Conservation (phyloP, 331 rosid species). For the Rosa hybrid region DNA sequence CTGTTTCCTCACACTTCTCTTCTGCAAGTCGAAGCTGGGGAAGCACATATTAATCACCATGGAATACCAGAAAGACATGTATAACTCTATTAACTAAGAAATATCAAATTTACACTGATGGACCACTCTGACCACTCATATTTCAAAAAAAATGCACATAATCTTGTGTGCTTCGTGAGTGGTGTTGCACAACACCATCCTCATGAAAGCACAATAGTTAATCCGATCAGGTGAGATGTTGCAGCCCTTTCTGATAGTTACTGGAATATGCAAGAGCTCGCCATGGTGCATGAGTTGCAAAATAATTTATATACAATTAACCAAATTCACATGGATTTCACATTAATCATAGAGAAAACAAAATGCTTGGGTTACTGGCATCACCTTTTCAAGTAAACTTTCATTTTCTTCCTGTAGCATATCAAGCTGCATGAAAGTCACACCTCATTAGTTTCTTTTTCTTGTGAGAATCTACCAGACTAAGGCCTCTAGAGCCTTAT, state of each 20-base stretch:
- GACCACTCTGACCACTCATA: not conserved
- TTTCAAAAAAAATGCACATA: not conserved
- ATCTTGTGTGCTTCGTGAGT: not conserved
- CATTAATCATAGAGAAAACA: slow-evolving; percentile 16
- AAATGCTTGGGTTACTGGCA: slow-evolving; percentile 35
- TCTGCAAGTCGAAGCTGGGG: slow-evolving; percentile 95
- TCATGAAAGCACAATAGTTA: not conserved
- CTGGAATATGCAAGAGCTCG: not conserved
- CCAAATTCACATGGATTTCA: slow-evolving; percentile 25
- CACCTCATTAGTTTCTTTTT: slow-evolving; percentile 25
- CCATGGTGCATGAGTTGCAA: not conserved
- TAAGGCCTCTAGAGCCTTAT: no score
- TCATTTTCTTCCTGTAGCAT: slow-evolving; percentile 94
- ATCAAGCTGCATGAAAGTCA: slow-evolving; percentile 78
- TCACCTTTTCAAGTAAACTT: slow-evolving; percentile 77
- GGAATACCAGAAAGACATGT: slow-evolving; percentile 23
- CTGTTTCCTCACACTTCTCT: slow-evolving; percentile 87
- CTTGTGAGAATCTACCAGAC: not conserved
- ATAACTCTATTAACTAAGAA: not conserved
- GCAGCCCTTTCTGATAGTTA: not conserved
- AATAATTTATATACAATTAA: not conserved
- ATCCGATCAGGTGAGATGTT: not conserved
- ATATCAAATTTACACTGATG: slow-evolving; percentile 10
- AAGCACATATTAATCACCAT: slow-evolving; percentile 55
- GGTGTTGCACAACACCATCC: slow-evolving; percentile 7